phyloP scores from a whole-genome alignment of 768 basidiomycete genomes.

The Rhodotorula sphaerocarpa region DNA sequence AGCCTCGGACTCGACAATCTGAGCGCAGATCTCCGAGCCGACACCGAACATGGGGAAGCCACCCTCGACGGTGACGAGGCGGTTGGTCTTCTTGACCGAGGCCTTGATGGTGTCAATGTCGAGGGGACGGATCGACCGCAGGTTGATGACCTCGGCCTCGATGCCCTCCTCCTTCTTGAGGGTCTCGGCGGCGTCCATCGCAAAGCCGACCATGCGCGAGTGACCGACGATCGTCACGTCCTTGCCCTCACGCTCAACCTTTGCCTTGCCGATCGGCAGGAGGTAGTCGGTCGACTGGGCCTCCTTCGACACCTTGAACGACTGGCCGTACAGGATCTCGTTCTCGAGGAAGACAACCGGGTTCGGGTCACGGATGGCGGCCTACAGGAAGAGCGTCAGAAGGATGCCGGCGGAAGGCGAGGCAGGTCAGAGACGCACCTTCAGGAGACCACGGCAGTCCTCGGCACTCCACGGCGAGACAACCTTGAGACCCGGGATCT shows the following conservation, averaged over 20 bases:
- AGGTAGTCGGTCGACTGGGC: slow-evolving; percentile 93
- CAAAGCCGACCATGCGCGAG: slow-evolving; percentile 95
- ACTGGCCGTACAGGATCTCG: slow-evolving; percentile 95
- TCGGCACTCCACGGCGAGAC: slow-evolving; percentile 97
- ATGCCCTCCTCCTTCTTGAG: slow-evolving; percentile 87
- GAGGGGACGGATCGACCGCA: slow-evolving; percentile 87
- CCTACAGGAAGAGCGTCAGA: slow-evolving; percentile 46
- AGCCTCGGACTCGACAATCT: slow-evolving; percentile 92
- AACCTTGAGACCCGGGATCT: slow-evolving; percentile 90
- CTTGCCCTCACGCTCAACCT: slow-evolving; percentile 83
- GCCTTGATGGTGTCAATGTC: slow-evolving; percentile 95
- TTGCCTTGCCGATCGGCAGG: slow-evolving; percentile 93
- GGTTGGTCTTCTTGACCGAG: slow-evolving; percentile 97
- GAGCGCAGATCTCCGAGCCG: slow-evolving; percentile 95
- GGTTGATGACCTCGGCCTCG: slow-evolving; percentile 95
- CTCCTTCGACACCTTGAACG: slow-evolving; percentile 90
- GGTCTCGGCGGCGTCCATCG: slow-evolving; percentile 83
- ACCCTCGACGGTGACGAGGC: slow-evolving; percentile 88
- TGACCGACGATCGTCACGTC: slow-evolving; percentile 96
- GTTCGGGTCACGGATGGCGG: slow-evolving; percentile 96
- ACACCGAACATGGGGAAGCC: slow-evolving; percentile 99
- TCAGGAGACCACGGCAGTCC: slow-evolving; percentile 96
- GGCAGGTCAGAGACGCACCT: slow-evolving; percentile 60
- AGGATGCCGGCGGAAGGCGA: too few species aligned
- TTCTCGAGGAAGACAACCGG: slow-evolving; percentile 98